A percentile compares a stretch with the other conserved stretches of the same genome.
These are phyloP conservation scores for Pseudogymnoascus sp. DNA, from an alignment of 2,329 filamentous ascomycete species.

Conservation along the genomic window DNA sequence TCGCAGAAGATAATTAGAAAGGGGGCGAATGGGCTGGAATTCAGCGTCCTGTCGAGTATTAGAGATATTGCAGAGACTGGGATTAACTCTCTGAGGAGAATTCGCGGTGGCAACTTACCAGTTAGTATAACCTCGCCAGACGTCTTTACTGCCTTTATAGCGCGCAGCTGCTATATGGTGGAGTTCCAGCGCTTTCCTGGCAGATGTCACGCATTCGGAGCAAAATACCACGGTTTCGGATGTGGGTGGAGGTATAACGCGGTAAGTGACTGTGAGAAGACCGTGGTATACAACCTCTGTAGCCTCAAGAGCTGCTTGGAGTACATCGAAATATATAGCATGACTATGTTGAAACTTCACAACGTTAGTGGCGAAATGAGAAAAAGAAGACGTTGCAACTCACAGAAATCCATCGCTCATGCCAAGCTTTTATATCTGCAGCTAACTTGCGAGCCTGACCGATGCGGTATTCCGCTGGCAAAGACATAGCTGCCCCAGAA, in stretches of 20 bases:
- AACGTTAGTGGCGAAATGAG: neutral
- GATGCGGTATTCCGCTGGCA: neutral
- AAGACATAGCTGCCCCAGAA: slow-evolving; percentile 8
- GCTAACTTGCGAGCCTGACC: neutral
- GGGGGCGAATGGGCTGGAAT: slow-evolving; percentile 17
- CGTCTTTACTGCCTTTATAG: neutral
- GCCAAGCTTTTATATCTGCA: neutral
- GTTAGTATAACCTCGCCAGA: slow-evolving; percentile 14
- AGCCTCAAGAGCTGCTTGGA: slow-evolving; percentile 13
- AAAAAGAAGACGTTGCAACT: neutral
- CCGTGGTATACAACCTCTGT: slow-evolving; percentile 13
- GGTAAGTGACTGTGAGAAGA: slow-evolving; percentile 15
- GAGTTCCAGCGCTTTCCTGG: slow-evolving; percentile 12
- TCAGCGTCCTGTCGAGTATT: slow-evolving; percentile 5
- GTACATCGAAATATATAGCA: neutral
- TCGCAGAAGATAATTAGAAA: slow-evolving; percentile 17
- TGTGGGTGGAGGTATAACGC: slow-evolving; percentile 13
- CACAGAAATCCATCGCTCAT: neutral
- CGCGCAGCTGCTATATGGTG: slow-evolving; percentile 10
- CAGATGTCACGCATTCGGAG: slow-evolving; percentile 14
- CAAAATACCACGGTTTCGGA: slow-evolving; percentile 11
- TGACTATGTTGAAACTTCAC: neutral
- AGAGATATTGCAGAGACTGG: neutral
- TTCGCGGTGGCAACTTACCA: slow-evolving; percentile 1
- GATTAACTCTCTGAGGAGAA: neutral